Conservation (phyloP, 768 basidiomycete genomes). For the Serendipita vermifera region DNA sequence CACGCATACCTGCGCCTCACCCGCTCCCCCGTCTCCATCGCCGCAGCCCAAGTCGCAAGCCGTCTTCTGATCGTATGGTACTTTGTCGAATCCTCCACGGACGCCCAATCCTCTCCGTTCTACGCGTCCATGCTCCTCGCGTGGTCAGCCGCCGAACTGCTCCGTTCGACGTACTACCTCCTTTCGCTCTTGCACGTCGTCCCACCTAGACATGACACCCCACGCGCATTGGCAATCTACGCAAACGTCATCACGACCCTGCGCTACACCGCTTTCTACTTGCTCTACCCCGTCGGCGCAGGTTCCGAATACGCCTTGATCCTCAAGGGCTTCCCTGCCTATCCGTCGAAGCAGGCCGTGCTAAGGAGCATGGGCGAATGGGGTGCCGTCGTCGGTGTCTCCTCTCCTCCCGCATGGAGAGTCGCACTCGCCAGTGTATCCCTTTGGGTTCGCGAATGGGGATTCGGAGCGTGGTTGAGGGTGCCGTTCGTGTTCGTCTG, state of each 20-base stretch:
- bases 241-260: conserved; percentile 38
- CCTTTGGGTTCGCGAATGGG: conserved; percentile 1
- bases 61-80: conserved; percentile 80
- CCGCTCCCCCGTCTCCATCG: conserved; percentile 59
- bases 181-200: conserved; percentile 45
- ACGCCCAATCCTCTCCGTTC: conserved; percentile 54
- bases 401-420: conserved; percentile 4
- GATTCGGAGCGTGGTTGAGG: not conserved
- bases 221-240: not conserved
- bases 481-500: conserved; percentile 9
- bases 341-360: conserved; percentile 32
- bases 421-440: conserved; percentile 11
- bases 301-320: conserved; percentile 79
- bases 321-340: conserved; percentile 39
- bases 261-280: conserved; percentile 87
- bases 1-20: conserved; percentile 75
- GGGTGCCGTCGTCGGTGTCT: not conserved
- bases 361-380: not conserved
- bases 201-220: conserved; percentile 17
- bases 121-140: conserved; percentile 87
- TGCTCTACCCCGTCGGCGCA: conserved; percentile 90
- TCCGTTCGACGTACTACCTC: conserved; percentile 85
- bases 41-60: conserved; percentile 65
- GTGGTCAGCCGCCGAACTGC: conserved; percentile 84
- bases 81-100: conserved; percentile 41